phyloP scores from a whole-genome alignment of 2,329 filamentous ascomycete species.

The Chrysoporthe puriensis region DNA sequence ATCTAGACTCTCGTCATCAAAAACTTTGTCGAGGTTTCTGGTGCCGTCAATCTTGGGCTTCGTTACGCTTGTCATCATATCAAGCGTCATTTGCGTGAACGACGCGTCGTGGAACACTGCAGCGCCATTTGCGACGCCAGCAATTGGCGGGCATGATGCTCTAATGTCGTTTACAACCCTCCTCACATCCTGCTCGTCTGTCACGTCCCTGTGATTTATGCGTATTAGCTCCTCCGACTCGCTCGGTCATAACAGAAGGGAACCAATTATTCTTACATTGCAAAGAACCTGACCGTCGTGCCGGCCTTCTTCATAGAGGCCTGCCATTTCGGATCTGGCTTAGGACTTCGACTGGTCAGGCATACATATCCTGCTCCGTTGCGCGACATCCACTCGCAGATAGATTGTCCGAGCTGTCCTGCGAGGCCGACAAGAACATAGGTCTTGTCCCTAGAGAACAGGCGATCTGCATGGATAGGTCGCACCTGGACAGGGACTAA shows the following conservation, averaged over 20 bases:
- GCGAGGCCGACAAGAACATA: constrained; percentile 41
- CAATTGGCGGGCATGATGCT: constrained; percentile 21
- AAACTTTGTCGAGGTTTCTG: constrained; percentile 30
- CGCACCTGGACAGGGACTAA: neutral
- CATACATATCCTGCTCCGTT: constrained; percentile 43
- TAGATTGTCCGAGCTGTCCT: constrained; percentile 41
- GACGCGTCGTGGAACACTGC: constrained; percentile 32
- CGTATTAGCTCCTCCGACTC: neutral
- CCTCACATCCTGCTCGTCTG: constrained; percentile 22
- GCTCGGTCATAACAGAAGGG: neutral
- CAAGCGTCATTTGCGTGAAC: constrained; percentile 24
- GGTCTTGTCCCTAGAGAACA: constrained; percentile 36
- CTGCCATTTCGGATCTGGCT: constrained; percentile 38
- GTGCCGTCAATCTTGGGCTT: constrained; percentile 29
- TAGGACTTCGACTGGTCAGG: constrained; percentile 44
- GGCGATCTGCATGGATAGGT: constrained; percentile 6
- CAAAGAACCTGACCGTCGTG: constrained; percentile 23
- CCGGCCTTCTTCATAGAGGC: constrained; percentile 29
- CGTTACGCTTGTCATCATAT: constrained; percentile 23
- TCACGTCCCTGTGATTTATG: constrained; percentile 22
- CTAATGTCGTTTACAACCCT: constrained; percentile 13
- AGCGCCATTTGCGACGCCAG: constrained; percentile 32
- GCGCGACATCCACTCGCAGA: constrained; percentile 45
- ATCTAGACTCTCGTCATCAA: constrained; percentile 32
- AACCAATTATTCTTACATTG: neutral